Evolutionary conservation across 305 asterid species (phyloP), one percentile per base, ranked within the genome.

Genomic region (Fraxinus nigra): DNA sequence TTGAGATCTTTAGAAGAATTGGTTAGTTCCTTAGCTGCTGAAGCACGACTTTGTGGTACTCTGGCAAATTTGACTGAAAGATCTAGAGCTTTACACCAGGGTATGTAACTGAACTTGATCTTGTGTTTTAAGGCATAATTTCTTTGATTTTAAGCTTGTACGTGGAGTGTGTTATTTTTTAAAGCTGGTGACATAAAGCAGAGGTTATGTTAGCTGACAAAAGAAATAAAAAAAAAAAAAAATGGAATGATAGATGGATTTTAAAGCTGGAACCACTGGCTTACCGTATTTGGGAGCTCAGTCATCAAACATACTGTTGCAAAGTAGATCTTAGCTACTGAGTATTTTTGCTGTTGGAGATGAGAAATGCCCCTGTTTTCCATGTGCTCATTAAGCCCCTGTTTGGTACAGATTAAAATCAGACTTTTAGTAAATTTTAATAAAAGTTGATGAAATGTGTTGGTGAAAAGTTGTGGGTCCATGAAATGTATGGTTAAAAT

Each of bases 11-110:
- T 92, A 46, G 95, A 83, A 79, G 91, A 78, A 77, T 84, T 89
- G 82, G 93, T 86, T 22, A 34, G 82, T 82, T 89, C 92, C 51
- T 88, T 95, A 73, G 93, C 97, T 88, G 87, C 83, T 38, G 98
- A 95, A 85, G 95, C 92, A 22, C 90, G 86, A 83, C 78, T 90
- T 18, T 94, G 97, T 84, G 93, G 91, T 76, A 85, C 86, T 67
- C 30, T 94, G 86, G 89, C 90, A 1, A 89, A 85, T 88, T 80
- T 95, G 88, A 73, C 88, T 0, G 94, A 90, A 69, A 89, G 85
- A 77, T 84, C 90, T 85, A 89, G 82, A 86, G 82, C 70, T 7
- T 84, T 81, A 35, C 78, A 61, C 38, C 76, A 82, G 70, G 98
- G 93, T 93, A 84, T 74, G 91, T 54, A 77, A 82, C 73, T 74